Evolutionary conservation across 2,329 filamentous ascomycete genomes (phyloP).

Genomic region (Trichoderma arundinaceum): DNA sequence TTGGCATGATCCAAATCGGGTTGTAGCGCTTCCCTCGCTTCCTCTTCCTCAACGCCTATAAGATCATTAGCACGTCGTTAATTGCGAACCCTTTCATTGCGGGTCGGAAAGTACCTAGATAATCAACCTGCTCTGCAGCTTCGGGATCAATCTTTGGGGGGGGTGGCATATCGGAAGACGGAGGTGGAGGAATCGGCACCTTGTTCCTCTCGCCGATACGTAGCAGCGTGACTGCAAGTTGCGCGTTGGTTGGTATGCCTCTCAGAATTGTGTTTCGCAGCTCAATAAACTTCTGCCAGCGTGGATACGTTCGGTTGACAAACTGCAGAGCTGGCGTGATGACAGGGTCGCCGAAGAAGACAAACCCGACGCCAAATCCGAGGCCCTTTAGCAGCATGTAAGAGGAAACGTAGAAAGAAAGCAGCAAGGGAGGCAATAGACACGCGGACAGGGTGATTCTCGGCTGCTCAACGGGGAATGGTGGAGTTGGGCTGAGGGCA

Average conservation of each 20-base stretch:
- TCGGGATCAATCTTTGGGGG: conserved; percentile 52
- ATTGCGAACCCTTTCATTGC: too few species aligned
- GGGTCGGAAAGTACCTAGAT: conserved; percentile 40
- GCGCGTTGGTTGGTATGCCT: conserved; percentile 84
- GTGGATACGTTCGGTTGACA: conserved; percentile 66
- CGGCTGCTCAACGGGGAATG: conserved; percentile 61
- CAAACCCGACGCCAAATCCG: conserved; percentile 72
- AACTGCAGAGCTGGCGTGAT: conserved; percentile 64
- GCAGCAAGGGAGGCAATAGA: conserved; percentile 57
- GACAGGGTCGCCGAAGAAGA: conserved; percentile 80
- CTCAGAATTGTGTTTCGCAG: conserved; percentile 77
- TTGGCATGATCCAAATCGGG: conserved; percentile 46
- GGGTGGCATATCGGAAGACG: conserved; percentile 45
- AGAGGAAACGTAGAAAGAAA: conserved; percentile 60
- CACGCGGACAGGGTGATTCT: conserved; percentile 60
- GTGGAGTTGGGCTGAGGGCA: conserved; percentile 66
- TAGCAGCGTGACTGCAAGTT: conserved; percentile 79
- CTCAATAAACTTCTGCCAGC: conserved; percentile 78
- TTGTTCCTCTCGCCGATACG: conserved; percentile 83
- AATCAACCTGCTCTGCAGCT: conserved; percentile 46
- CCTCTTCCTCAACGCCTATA: conserved; percentile 61
- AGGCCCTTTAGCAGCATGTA: conserved; percentile 68
- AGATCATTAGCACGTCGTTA: neutral
- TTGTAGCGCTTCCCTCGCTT: conserved; percentile 68
- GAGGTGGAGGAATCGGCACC: conserved; percentile 72